Evolutionary conservation across 331 rosid genomes (phyloP), one percentile per base, ranked within the genome.

Genomic region (Prunus yedoensis): DNA sequence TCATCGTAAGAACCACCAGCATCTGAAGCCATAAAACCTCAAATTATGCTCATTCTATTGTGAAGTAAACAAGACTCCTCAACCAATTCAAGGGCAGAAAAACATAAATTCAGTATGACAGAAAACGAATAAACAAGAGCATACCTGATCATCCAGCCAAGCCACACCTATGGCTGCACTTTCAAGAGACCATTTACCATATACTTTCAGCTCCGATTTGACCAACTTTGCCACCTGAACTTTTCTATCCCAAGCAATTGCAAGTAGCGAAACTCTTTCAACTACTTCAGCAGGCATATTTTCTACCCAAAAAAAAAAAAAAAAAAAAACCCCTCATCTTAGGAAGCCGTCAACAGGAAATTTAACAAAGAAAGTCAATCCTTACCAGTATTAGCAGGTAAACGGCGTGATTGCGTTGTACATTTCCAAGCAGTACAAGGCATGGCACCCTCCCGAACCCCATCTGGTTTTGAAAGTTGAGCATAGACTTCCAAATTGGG

Each of bases 361-460:
- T 63, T 52, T 38, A 65, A 25, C 38, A 81, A 71, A 76, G 30
- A 77, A 74, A 76, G 57, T 73, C 71, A 86, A 75, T 13, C 32
- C 60, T 60, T 74, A 74, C 77, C 77, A 32, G 43, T 53, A 66
- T 17, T 41, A 54, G 68, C 32, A 54, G 60, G 72, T 18, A 25
- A 76, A 67, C 54, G 18, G 12, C 3, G 74, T 15, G 63, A 54
- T 7, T 66, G 89, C 20, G 88, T 66, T 70, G 88, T 83, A 87
- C 87, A 83, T 90, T 94, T 94, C 99, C 99, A 95, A 47, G 97
- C 97, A 78, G 99, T 92, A 85, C 84, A 92, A 30, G 97, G 99
- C 93, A 95, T 90, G 63, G 97, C 88, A 74, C 97, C 99, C 88
- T 95, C 97, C 67, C 93, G 93, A 80, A 89, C 78, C 38, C 99